Evolutionary conservation across 331 rosid species (phyloP), one percentile per base, ranked within the genome.

Genomic region (Quercus lobata): DNA sequence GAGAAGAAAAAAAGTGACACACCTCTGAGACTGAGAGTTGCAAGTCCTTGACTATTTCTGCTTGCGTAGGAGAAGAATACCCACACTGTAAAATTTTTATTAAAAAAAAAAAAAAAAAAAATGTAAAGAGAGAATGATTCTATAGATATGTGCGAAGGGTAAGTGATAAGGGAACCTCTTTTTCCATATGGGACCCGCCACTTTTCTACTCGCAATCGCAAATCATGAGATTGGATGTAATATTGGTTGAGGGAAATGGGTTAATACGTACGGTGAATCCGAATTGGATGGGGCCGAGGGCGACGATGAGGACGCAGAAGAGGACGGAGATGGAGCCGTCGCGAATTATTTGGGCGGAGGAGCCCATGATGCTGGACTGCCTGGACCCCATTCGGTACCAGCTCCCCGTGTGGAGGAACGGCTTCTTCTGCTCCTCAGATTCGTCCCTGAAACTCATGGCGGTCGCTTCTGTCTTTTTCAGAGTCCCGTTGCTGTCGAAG

Each of bases 41-140:
- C 17, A 93, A 89, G 85, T 93, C 97, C 4, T 77, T 74, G 76
- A 75, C 68, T n/a, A 93, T 93, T 27, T 78, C 90, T 1, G 77
- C 82, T 79, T 93, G 97, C 73, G 97, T 91, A 2, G 97, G 97
- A 55, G 97, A 93, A 77, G 97, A 93, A 86, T 91, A 93, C 37
- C 97, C 97, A 66, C 90, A 77, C 97, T 92, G 76, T 7, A 63
- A 52, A 34, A 8, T 32, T 24, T 68, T 3, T 6, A 12, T 54
- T 0, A 27, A 30, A 61, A 60, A 0, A 27, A 8, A 61, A 0
- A 12, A 61, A 0, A 27, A 30, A 61, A 69, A 0, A 27, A 30
- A 8, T 18, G 17, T 19, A 25, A 5, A 5, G 27, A 4, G 17
- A 70, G 22, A 17, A 18, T 17, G 17, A 18, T 4, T 17, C 12